phyloP scores from a whole-genome alignment of 345 rosid species.

The Aethionema arabicum region DNA sequence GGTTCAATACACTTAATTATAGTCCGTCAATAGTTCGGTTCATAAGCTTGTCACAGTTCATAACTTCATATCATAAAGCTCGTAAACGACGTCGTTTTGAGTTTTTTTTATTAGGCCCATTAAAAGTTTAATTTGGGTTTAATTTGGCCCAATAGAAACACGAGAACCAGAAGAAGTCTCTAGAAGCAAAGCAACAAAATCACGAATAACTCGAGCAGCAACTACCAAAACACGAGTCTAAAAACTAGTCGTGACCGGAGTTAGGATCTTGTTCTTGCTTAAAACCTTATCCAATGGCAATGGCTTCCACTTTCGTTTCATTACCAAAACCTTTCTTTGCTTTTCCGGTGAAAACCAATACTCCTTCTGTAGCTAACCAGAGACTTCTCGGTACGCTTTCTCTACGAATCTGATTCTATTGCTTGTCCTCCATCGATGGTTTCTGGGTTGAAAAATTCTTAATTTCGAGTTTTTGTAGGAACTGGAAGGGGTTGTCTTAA shows the following conservation, averaged over 20 bases:
- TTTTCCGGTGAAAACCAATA: slow-evolving; percentile 30
- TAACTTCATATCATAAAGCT: too few relatives aligned
- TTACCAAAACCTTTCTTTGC: slow-evolving; percentile 45
- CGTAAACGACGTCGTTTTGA: too few relatives aligned
- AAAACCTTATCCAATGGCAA: slow-evolving; percentile 36
- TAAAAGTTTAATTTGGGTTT: too few relatives aligned
- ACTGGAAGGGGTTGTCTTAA: slow-evolving; percentile 47
- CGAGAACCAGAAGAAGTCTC: too few relatives aligned
- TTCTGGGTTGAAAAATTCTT: neutral
- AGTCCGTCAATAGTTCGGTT: too few relatives aligned
- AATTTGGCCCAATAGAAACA: too few relatives aligned
- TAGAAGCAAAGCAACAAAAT: too few relatives aligned
- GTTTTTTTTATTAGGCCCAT: too few relatives aligned
- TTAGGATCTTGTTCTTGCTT: slow-evolving; percentile 26
- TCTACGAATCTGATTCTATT: neutral
- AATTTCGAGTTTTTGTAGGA: slow-evolving; percentile 29
- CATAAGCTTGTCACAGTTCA: too few relatives aligned
- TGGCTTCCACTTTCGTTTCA: slow-evolving; percentile 50
- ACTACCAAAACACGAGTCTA: too few relatives aligned
- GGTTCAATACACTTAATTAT: too few relatives aligned
- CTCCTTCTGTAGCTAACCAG: slow-evolving; percentile 34
- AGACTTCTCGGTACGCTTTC: slow-evolving; percentile 43
- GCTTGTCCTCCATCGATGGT: neutral
- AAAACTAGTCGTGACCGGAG: neutral
- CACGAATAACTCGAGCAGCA: too few relatives aligned